Base-by-base conservation (phyloP, 768 basidiomycete genomes). In the Agaricus bisporus region DNA sequence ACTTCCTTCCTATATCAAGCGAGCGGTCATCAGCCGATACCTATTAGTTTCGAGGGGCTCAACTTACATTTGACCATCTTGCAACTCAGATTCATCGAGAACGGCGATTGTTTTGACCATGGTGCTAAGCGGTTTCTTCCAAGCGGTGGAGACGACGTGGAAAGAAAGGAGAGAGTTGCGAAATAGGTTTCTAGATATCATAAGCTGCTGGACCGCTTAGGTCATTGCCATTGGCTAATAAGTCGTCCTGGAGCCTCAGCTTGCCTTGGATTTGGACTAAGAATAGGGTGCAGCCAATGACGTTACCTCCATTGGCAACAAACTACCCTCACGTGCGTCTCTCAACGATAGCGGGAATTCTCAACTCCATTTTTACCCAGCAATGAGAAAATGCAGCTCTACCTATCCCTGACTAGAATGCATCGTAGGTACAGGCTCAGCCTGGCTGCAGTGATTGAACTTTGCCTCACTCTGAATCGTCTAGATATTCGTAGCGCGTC, bases 1-100 rank as follows among this genome's bases (percentile, higher is more conserved):
- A 94, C 86, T 63, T 92, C 81, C 68, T 92, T 93, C 88, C 89
- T 91, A 63, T 39, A n/a, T 12, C 38, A 39, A 37, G 8, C n/a
- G 17, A 50, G 6, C 37, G 39, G 15, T 26, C 47, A 48, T 28
- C 55, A 41, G 32, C 35, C 6, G 39, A 22, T 37, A 29, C 17
- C 38, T 22, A 32, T 38, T 29, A 36, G 9, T 11, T 11, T 22
- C 11, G 11, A 35, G 8, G 9, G 15, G 7, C 46, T 2, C 7
- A 5, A 50, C 59, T 38, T 63, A 82, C 84, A 86, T 83, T 64
- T 85, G 77, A 29, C 86, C 86, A 73, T 87, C 81, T 58, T 77
- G 64, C 51, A 87, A 70, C 55, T 83, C 80, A 37, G 73, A 65
- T 49, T 76, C 77, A 48, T 80, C 72, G 44, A 85, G 75, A 38